Percentiles rank a stretch among this genome's conserved stretches.
phyloP scores from a whole-genome alignment of 2,329 filamentous ascomycete genomes.

The Curvularia sp. region DNA sequence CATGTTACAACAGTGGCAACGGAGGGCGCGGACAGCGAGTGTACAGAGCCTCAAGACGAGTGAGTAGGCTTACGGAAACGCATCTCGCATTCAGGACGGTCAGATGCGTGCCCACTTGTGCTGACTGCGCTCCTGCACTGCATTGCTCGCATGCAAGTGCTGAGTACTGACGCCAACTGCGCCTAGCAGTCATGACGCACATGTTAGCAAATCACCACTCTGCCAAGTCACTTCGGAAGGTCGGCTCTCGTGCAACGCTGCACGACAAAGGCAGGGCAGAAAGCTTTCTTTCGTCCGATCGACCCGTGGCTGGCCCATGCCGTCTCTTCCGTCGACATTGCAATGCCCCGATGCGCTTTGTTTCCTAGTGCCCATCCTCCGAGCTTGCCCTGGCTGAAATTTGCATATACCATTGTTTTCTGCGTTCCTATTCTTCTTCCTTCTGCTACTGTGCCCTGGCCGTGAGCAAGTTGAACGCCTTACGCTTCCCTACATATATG shows the following conservation, averaged over 20 bases:
- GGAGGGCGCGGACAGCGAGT: neutral
- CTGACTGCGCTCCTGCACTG: neutral
- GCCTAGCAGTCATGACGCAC: constrained; percentile 14
- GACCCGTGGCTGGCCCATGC: constrained; percentile 8
- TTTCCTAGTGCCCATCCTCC: constrained; percentile 3
- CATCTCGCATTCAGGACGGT: neutral
- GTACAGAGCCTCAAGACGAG: neutral
- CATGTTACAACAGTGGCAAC: neutral
- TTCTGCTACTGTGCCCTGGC: neutral
- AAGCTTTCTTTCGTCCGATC: constrained; percentile 15
- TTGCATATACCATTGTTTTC: neutral
- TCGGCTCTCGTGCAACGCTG: constrained; percentile 14
- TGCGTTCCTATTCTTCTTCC: neutral
- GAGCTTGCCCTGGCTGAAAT: constrained; percentile 3
- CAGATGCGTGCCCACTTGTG: neutral
- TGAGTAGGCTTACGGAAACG: neutral
- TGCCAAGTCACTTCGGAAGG: constrained; percentile 10
- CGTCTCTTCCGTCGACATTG: constrained; percentile 20
- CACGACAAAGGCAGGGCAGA: constrained; percentile 4
- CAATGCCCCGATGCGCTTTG: constrained; percentile 5
- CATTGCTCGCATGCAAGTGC: neutral
- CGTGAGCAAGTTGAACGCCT: neutral
- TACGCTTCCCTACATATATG: constrained; percentile 1
- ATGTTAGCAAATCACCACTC: constrained; percentile 1
- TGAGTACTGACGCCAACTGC: constrained; percentile 4